phyloP scores from a whole-genome alignment of 306 rosid species.

The Lathyrus sativus region DNA sequence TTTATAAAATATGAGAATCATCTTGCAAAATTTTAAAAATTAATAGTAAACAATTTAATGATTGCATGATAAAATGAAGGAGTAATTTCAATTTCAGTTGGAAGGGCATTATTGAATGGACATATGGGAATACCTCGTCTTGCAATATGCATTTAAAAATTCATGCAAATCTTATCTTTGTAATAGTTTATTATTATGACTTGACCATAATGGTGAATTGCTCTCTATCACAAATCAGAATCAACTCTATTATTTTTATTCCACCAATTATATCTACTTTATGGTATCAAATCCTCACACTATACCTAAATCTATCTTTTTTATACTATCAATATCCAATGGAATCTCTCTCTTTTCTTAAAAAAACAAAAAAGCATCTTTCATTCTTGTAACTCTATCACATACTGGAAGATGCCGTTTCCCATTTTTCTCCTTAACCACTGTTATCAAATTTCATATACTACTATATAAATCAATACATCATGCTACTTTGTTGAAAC shows the following conservation, averaged over 20 bases:
- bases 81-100: too few species aligned
- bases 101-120: too few species aligned
- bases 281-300: constrained; percentile 17
- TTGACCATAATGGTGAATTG: constrained; percentile 4
- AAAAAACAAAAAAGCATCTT: constrained; percentile 22
- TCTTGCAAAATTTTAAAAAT: too few species aligned
- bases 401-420: background rate
- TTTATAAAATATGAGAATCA: too few species aligned
- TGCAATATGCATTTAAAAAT: background rate
- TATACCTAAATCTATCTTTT: background rate
- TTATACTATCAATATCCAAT: background rate
- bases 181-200: constrained; percentile 6
- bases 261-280: constrained; percentile 14
- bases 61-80: too few species aligned
- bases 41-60: too few species aligned
- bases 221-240: background rate
- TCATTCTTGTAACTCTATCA: background rate
- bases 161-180: too few species aligned
- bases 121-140: background rate
- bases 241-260: constrained; percentile 11
- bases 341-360: background rate
- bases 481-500: background rate
- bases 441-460: constrained; percentile 23
- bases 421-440: too few species aligned
- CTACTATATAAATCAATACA: background rate